Percentiles rank a stretch among this genome's conserved stretches.
Conservation (phyloP, 441 rosid species). For the Euphorbia celastroides region DNA sequence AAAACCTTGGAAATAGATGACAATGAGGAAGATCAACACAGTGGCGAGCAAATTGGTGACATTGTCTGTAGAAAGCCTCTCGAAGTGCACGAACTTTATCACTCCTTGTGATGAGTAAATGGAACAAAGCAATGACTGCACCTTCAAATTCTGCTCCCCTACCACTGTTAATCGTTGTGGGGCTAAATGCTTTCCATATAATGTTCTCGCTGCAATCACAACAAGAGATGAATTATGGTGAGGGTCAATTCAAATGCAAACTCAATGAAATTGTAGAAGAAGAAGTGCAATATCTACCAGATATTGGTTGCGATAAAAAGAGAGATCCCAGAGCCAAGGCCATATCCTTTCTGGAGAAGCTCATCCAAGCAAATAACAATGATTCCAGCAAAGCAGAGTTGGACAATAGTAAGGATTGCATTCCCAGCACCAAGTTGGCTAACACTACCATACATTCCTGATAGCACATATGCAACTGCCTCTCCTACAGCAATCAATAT, state of each 20-base stretch:
- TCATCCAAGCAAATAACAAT: conserved; percentile 89
- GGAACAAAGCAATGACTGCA: conserved; percentile 88
- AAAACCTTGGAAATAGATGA: conserved; percentile 83
- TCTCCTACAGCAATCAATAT: conserved; percentile 83
- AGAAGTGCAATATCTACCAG: conserved; percentile 35
- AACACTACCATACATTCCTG: conserved; percentile 91
- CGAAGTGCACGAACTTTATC: conserved; percentile 82
- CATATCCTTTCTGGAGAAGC: conserved; percentile 90
- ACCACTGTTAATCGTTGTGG: conserved; percentile 89
- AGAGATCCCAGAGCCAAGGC: conserved; percentile 90
- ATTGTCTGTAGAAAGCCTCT: conserved; percentile 93
- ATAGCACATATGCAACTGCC: conserved; percentile 88
- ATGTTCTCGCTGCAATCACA: conserved; percentile 55
- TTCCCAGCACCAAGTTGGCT: conserved; percentile 89
- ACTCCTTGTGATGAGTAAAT: conserved; percentile 68
- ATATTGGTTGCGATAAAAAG: conserved; percentile 95
- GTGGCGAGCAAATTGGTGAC: conserved; percentile 78
- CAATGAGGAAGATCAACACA: conserved; percentile 52
- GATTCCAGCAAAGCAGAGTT: conserved; percentile 89
- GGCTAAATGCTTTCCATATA: conserved; percentile 97
- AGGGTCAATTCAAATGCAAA: too few species aligned
- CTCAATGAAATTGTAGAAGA: neutral
- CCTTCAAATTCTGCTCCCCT: conserved; percentile 99
- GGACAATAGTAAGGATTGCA: conserved; percentile 81
- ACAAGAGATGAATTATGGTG: neutral